A percentile compares a stretch with the other conserved stretches of the same genome.
Conservation (phyloP, 1,139 yeast species). For the Oligophagozyma castellii region DNA sequence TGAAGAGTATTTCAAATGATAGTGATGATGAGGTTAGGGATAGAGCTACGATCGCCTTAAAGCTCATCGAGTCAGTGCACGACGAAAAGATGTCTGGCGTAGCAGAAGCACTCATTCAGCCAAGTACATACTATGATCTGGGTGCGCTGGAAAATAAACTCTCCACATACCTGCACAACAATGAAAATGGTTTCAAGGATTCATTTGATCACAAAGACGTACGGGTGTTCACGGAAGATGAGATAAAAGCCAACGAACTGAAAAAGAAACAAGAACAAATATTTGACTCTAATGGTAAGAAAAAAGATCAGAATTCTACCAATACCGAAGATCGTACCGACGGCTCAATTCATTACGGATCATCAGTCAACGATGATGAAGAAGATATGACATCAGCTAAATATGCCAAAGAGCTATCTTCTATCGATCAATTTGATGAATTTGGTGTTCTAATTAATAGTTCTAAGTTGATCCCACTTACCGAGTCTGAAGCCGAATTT, state of each 20-base stretch:
- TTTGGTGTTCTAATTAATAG: slow-evolving; percentile 72
- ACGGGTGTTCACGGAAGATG: slow-evolving; percentile 37
- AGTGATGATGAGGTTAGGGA: slow-evolving; percentile 96
- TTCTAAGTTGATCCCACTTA: slow-evolving; percentile 53
- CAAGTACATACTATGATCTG: slow-evolving; percentile 59
- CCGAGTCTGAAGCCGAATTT: slow-evolving; percentile 90
- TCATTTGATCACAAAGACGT: slow-evolving; percentile 64
- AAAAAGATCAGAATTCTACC: slow-evolving; percentile 4
- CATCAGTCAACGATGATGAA: slow-evolving; percentile 17
- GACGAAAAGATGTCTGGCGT: slow-evolving; percentile 21
- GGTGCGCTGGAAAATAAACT: slow-evolving; percentile 66
- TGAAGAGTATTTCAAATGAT: slow-evolving; percentile 70
- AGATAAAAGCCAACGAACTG: slow-evolving; percentile 34
- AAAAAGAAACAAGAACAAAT: slow-evolving; percentile 31
- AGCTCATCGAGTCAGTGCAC: slow-evolving; percentile 38
- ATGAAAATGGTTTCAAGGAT: slow-evolving; percentile 40
- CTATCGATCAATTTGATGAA: slow-evolving; percentile 47
- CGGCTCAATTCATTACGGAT: slow-evolving; percentile 16
- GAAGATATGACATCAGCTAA: slow-evolving; percentile 38
- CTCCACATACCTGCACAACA: slow-evolving; percentile 55
- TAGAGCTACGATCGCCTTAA: slow-evolving; percentile 79
- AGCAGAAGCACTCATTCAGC: slow-evolving; percentile 42
- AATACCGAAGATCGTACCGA: slow-evolving; percentile 9
- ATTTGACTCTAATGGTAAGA: slow-evolving; percentile 14
- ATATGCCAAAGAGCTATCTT: slow-evolving; percentile 50